Percentiles rank a stretch among this genome's conserved stretches.
Conservation (phyloP, 2,329 filamentous ascomycete species). For the Coniochaeta sp. region DNA sequence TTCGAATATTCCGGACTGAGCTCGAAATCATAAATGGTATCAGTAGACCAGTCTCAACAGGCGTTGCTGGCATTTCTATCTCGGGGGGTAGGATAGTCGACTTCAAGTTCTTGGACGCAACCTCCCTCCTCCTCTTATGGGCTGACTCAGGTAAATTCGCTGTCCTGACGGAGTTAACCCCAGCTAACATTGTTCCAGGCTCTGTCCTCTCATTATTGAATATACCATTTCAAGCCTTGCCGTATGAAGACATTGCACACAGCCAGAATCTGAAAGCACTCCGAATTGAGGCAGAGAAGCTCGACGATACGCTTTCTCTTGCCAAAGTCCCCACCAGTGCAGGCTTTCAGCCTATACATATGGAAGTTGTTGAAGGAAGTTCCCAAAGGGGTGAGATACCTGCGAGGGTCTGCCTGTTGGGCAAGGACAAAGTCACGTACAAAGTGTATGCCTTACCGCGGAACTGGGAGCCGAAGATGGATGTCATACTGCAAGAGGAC, state of each 20-base stretch:
- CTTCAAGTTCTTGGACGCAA: conserved; percentile 60
- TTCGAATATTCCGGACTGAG: conserved; percentile 40
- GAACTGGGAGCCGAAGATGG: conserved; percentile 8
- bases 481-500: not conserved
- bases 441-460: conserved; percentile 38
- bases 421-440: conserved; percentile 37
- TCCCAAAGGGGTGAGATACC: conserved; percentile 38
- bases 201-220: not conserved
- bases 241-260: conserved; percentile 4
- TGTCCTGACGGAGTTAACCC: not conserved
- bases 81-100: conserved; percentile 44
- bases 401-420: conserved; percentile 41
- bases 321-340: conserved; percentile 14
- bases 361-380: conserved; percentile 42
- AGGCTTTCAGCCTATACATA: conserved; percentile 33
- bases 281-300: not conserved
- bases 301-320: not conserved
- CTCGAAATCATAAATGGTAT: conserved; percentile 51
- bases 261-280: not conserved
- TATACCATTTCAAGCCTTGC: conserved; percentile 1
- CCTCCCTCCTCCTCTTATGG: conserved; percentile 53
- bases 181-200: not conserved
- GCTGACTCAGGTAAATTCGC: conserved; percentile 22
- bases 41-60: conserved; percentile 35
- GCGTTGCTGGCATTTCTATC: conserved; percentile 33